Evolutionary conservation across 371 early-diverging fungal species (phyloP).

Genomic region (Circinella umbellata): DNA sequence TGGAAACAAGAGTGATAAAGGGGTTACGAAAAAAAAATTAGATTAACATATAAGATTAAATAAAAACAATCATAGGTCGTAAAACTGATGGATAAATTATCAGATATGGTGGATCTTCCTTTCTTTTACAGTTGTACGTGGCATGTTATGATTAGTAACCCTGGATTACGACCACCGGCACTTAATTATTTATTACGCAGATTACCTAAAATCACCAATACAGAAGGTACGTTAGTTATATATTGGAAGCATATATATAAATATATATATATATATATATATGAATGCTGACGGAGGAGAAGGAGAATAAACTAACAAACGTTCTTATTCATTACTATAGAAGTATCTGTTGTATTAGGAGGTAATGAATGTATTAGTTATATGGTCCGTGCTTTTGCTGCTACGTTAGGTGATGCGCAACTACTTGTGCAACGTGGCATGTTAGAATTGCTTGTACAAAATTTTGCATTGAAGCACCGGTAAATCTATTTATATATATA

Average conservation of each 20-base stretch:
- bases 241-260: too few species aligned
- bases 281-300: neutral
- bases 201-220: constrained; percentile 69
- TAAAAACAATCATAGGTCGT: constrained; percentile 53
- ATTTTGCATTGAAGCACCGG: constrained; percentile 73
- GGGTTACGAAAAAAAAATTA: neutral
- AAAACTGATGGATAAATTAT: constrained; percentile 70
- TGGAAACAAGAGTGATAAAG: neutral
- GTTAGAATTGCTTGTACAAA: constrained; percentile 82
- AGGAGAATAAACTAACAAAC: too few species aligned
- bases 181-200: constrained; percentile 79
- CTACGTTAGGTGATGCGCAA: constrained; percentile 72
- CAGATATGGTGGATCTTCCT: constrained; percentile 68
- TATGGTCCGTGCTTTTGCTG: constrained; percentile 80
- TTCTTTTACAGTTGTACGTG: constrained; percentile 86
- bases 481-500: constrained; percentile 37
- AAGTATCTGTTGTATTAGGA: constrained; percentile 73
- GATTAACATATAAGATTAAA: too few species aligned
- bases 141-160: constrained; percentile 74
- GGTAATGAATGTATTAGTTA: constrained; percentile 65
- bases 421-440: constrained; percentile 85
- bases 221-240: constrained; percentile 56
- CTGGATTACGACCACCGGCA: constrained; percentile 72
- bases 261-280: neutral
- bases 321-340: constrained; percentile 27